Evolutionary conservation across 306 rosid genomes (phyloP).

Genomic region (Datisca glomerata): DNA sequence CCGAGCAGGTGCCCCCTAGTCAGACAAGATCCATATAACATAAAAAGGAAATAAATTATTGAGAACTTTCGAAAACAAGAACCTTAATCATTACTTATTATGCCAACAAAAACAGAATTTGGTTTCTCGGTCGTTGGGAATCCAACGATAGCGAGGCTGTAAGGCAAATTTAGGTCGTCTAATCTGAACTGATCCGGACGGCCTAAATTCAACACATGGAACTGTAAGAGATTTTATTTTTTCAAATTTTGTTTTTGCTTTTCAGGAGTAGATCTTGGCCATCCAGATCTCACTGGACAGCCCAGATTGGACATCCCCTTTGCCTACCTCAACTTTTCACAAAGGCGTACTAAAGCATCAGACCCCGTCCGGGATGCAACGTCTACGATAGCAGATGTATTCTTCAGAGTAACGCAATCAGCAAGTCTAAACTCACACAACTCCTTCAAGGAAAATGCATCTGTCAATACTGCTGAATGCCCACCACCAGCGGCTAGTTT

Average conservation of each 20-base stretch:
- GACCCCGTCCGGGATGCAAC: conserved; percentile 81
- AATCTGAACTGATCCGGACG: too few species aligned
- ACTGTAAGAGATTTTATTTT: too few species aligned
- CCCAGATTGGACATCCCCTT: background rate
- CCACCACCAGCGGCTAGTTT: conserved; percentile 99
- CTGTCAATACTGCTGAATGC: conserved; percentile 90
- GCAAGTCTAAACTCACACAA: conserved; percentile 83
- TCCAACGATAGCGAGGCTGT: too few species aligned
- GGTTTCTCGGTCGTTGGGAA: too few species aligned
- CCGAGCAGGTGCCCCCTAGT: conserved; percentile 5
- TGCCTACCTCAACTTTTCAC: conserved; percentile 70
- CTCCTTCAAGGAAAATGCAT: conserved; percentile 87
- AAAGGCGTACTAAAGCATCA: conserved; percentile 85
- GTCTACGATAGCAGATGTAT: conserved; percentile 62
- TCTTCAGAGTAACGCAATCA: conserved; percentile 47
- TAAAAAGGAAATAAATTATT: background rate
- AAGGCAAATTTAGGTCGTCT: too few species aligned
- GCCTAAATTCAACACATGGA: too few species aligned
- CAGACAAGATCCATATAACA: background rate
- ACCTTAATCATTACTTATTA: background rate
- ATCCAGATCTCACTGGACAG: background rate
- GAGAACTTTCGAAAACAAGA: background rate
- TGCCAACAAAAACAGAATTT: too few species aligned
- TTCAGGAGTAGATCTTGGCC: too few species aligned
- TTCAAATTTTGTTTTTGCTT: too few species aligned